Percentiles rank a stretch among this genome's conserved stretches.
These are phyloP conservation scores for Nannochloris sp. DNA, from an alignment of 139 green algal genomes.

Conservation along the genomic window DNA sequence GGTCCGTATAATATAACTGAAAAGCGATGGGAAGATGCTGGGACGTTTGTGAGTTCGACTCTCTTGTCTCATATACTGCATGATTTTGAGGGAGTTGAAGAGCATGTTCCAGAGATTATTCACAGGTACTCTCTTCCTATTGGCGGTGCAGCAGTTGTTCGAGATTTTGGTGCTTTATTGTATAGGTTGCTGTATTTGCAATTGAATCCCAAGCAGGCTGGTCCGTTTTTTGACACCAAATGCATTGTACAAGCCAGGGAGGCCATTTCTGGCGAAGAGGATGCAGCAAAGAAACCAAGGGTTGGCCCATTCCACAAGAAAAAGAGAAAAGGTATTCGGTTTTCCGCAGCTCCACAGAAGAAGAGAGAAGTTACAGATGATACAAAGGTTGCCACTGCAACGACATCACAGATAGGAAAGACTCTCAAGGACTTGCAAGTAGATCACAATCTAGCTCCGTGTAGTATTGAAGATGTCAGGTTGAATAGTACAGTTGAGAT, in stretches of 20 bases:
- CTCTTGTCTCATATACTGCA: slow-evolving; percentile 34
- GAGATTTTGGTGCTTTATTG: slow-evolving; percentile 51
- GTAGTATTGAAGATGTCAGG: neutral
- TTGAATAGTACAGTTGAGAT: neutral
- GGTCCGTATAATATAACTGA: slow-evolving; percentile 66
- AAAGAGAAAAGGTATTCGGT: neutral
- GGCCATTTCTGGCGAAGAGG: neutral
- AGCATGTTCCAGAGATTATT: slow-evolving; percentile 34
- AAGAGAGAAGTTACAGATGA: neutral
- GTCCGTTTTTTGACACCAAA: slow-evolving; percentile 18
- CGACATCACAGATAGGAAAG: neutral
- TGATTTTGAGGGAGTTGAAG: slow-evolving; percentile 47
- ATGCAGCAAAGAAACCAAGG: neutral
- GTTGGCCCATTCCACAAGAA: neutral
- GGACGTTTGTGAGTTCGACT: slow-evolving; percentile 19
- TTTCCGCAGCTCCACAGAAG: neutral
- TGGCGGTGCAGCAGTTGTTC: neutral
- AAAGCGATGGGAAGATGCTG: slow-evolving; percentile 14
- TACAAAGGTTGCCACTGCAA: neutral
- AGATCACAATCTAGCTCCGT: neutral
- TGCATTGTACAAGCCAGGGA: neutral
- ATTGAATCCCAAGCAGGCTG: slow-evolving; percentile 31
- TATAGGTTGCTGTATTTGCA: slow-evolving; percentile 44
- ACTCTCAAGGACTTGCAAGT: too few relatives aligned
- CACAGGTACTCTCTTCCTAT: slow-evolving; percentile 35